Evolutionary conservation across 2,329 filamentous ascomycete species (phyloP), one percentile per base, ranked within the genome.

Genomic region (Fusarium kyushuense): DNA sequence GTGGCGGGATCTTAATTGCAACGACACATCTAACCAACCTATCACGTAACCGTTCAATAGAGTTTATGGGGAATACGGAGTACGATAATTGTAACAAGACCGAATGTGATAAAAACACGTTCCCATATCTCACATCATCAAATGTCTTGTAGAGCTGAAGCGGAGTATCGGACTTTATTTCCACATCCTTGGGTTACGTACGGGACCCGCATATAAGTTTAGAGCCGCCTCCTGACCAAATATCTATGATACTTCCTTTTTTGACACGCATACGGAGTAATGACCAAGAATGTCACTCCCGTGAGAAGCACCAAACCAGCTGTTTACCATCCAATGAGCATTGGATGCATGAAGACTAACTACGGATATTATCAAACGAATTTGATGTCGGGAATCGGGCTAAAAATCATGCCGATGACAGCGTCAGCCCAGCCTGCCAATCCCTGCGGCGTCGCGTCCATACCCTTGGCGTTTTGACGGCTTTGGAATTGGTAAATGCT

Each of bases 181-280:
- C 9, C 23, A 16, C 30, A 32, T 29, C 41, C 40, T 53, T 30
- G 35, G 35, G n/a, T 38, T 23, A 29, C 17, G 19, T 10, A 40
- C 17, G 11, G 17, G 47, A 49, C 33, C 47, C 47, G 47, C 47
- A 49, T 49, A 51, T 51, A 51, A 49, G 35, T 30, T 19, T 10
- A 36, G 47, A 51, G 33, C 47, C 47, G 23, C 47, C n/a, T 51
- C 47, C 23, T 21, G 17, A 19, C 29, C 6, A 7, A 54, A 47
- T 45, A 48, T 63, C 58, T 57, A 57, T 63, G 59, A 63, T 63
- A 32, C 58, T 63, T 63, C 42, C 58, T 63, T 58, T 63, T 55
- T 38, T 2, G n/a, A 38, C 4, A 19, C n/a, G 32, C 17, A 51
- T 19, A 29, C 17, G 17, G 23, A 33, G 47, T 12, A 51, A 29